Evolutionary conservation across 2,329 filamentous ascomycete species (phyloP).

Genomic region (Plectosphaerella sp.): DNA sequence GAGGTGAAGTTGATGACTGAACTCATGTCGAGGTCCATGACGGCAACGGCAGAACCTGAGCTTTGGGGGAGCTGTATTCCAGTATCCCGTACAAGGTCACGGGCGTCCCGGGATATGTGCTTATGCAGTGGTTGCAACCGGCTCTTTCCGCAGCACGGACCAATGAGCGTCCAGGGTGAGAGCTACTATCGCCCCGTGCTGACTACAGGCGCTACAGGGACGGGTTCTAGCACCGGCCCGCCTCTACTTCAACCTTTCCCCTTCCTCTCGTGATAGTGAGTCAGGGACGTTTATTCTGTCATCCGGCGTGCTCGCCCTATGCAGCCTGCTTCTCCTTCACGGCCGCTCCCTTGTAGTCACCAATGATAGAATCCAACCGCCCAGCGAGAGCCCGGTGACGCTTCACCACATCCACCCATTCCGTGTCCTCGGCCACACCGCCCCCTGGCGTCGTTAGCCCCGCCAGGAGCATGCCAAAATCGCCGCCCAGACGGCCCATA

Average conservation of each 20-base stretch:
- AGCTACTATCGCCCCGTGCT: too few relatives aligned
- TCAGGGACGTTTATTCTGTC: too few relatives aligned
- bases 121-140: neutral
- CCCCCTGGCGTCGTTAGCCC: constrained; percentile 29
- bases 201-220: too few relatives aligned
- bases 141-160: neutral
- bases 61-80: neutral
- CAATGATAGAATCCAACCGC: constrained; percentile 65
- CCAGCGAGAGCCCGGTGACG: constrained; percentile 83
- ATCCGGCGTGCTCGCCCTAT: too few relatives aligned
- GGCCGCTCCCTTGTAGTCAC: constrained; percentile 36
- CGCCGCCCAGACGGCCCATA: constrained; percentile 81
- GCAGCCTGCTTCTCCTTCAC: neutral
- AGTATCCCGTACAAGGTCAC: neutral
- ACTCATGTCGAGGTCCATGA: too few relatives aligned
- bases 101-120: neutral
- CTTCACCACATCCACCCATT: constrained; percentile 88
- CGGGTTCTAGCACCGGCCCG: too few relatives aligned
- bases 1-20: neutral
- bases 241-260: too few relatives aligned
- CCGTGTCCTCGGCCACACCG: constrained; percentile 20
- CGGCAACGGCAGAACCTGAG: neutral
- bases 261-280: too few relatives aligned
- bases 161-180: neutral
- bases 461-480: constrained; percentile 87